Conservation (phyloP, 306 rosid species). For the Acacia confusa region DNA sequence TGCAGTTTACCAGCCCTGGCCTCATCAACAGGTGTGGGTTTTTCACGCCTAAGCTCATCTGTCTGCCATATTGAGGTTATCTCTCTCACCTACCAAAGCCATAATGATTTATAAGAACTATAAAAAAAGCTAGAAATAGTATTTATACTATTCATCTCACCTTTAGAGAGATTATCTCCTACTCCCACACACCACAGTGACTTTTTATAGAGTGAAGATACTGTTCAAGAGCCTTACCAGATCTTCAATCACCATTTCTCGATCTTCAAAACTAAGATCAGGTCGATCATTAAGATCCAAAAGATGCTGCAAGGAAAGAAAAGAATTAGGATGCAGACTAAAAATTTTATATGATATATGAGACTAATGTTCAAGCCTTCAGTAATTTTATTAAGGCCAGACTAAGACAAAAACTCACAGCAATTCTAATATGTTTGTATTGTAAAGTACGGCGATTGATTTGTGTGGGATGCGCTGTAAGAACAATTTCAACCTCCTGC, state of each 20-base stretch:
- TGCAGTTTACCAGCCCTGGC: conserved; percentile 80
- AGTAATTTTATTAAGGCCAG: neutral
- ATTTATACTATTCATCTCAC: conserved; percentile 8
- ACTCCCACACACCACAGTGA: conserved; percentile 4
- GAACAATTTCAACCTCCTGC: conserved; percentile 96
- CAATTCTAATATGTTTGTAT: conserved; percentile 78
- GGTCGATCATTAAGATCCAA: conserved; percentile 83
- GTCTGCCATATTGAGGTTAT: conserved; percentile 98
- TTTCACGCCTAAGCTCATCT: conserved; percentile 90
- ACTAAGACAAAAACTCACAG: conserved; percentile 53
- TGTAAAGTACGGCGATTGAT: conserved; percentile 92
- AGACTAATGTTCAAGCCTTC: conserved; percentile 14
- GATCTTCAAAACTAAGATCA: conserved; percentile 78
- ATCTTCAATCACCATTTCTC: conserved; percentile 87
- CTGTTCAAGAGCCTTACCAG: conserved; percentile 60
- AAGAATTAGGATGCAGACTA: conserved; percentile 27
- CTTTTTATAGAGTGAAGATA: conserved; percentile 35
- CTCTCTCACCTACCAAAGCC: conserved; percentile 78
- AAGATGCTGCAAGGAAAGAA: conserved; percentile 61
- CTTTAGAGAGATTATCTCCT: conserved; percentile 23
- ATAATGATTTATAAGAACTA: conserved; percentile 26
- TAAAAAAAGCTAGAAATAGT: conserved; percentile 11
- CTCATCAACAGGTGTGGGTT: conserved; percentile 95
- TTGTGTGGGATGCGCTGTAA: conserved; percentile 98
- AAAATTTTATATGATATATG: conserved; percentile 16